A percentile compares a stretch with the other conserved stretches of the same genome.
Evolutionary conservation across 2,329 filamentous ascomycete species (phyloP).

Genomic region (Esteya vermicola): DNA sequence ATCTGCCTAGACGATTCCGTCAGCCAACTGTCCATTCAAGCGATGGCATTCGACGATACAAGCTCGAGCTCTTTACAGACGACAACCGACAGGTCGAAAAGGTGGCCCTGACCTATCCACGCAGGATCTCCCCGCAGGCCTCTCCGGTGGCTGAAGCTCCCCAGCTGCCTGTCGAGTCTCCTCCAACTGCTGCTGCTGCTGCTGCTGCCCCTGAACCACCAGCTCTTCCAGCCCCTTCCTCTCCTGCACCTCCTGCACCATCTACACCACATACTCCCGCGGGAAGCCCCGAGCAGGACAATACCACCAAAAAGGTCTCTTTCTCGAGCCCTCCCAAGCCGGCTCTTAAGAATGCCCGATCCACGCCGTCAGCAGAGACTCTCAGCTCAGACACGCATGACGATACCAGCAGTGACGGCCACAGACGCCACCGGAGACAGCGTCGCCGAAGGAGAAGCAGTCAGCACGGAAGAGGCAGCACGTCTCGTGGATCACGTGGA

Average conservation of each 20-base stretch:
- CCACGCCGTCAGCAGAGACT: constrained; percentile 5
- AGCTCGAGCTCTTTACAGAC: constrained; percentile 31
- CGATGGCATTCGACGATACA: constrained; percentile 17
- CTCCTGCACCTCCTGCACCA: no score
- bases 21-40: background rate
- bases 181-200: no score
- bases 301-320: constrained; percentile 29
- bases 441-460: background rate
- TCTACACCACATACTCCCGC: background rate
- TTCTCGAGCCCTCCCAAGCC: constrained; percentile 23
- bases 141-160: no score
- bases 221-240: no score
- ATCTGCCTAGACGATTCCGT: constrained; percentile 11
- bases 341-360: constrained; percentile 20
- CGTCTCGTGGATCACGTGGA: no score
- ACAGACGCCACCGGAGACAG: background rate
- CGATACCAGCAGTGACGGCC: background rate
- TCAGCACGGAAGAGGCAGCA: no score
- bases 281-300: no score
- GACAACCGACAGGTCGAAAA: constrained; percentile 36
- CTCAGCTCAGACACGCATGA: background rate
- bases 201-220: no score
- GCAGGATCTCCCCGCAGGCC: no score
- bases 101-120: constrained; percentile 33
- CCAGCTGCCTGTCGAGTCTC: no score